Evolutionary conservation across 148 eudicot genomes (phyloP), one percentile per base, ranked within the genome.

Genomic region (Polygonum aviculare): DNA sequence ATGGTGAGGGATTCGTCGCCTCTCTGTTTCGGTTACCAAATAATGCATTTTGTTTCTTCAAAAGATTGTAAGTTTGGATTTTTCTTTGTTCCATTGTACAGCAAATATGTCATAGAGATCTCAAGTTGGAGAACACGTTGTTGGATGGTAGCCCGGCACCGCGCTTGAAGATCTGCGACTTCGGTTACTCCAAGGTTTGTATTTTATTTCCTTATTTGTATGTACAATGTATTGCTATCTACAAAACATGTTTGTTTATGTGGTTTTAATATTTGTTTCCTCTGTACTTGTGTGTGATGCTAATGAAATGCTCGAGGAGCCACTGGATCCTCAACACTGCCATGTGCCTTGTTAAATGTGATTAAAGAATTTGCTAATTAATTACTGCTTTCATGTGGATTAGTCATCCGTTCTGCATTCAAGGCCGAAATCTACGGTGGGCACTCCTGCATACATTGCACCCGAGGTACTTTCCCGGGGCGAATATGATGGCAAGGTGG

Each of bases 401-500:
- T 67, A 67, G 72, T 91, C 97, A 14, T 89, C 93, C 48, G 80
- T 91, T 78, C 81, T 91, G 80, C 97, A 91, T 81, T 91, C 93
- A 77, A 89, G 92, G 72, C 97, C 97, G 31, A 91, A 91, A 79
- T 91, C 97, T 19, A 91, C 93, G n/a, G 97, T 91, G 21, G 97
- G 97, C 45, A 91, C 97, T 49, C 97, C 93, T 10, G 97, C 97
- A 57, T 91, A 91, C 60, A 91, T 91, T 41, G 97, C 97, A 59
- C 97, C 97, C 3, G 97, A 91, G 79, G 97, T 91, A 16, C 92
- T 91, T 44, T 87, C 91, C 18, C 87, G 97, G 35, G 82, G 86
- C 57, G 97, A 89, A 81, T 91, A 89, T 69, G 93, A 91, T 82
- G 97, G 97, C 86, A 91, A 91, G 93, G 97, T 91, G 73, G 76